phyloP scores from a whole-genome alignment of 306 rosid species.

The Glycine tomentella region DNA sequence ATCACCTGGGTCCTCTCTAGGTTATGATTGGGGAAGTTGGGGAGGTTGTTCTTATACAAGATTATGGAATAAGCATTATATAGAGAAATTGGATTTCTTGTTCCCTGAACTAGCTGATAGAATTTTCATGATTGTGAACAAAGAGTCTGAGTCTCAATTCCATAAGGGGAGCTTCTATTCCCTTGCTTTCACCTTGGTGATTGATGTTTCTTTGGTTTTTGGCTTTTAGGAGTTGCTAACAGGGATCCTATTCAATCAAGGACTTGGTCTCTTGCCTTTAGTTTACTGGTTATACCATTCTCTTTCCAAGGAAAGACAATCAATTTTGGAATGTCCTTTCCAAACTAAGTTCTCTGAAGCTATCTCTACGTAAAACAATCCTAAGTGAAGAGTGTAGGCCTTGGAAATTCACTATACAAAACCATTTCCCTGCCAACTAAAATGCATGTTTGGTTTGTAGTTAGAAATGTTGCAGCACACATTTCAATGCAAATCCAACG shows the following conservation, averaged over 20 bases:
- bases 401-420: neutral
- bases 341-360: constrained; percentile 15
- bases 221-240: neutral
- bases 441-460: too few species aligned
- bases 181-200: neutral
- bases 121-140: neutral
- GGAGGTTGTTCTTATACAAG: neutral
- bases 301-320: constrained; percentile 21
- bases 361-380: neutral
- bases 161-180: neutral
- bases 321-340: constrained; percentile 6
- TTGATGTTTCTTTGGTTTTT: constrained; percentile 6
- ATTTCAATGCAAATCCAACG: too few species aligned
- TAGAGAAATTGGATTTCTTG: constrained; percentile 15
- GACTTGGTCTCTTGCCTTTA: neutral
- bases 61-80: constrained; percentile 8
- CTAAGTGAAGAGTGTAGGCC: neutral
- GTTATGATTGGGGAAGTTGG: neutral
- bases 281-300: neutral
- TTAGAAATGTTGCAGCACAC: too few species aligned
- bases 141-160: neutral
- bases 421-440: neutral
- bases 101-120: neutral
- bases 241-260: neutral
- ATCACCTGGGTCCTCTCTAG: neutral